Conservation (phyloP, 2,329 filamentous ascomycete genomes). For the Cercospora sojina region DNA sequence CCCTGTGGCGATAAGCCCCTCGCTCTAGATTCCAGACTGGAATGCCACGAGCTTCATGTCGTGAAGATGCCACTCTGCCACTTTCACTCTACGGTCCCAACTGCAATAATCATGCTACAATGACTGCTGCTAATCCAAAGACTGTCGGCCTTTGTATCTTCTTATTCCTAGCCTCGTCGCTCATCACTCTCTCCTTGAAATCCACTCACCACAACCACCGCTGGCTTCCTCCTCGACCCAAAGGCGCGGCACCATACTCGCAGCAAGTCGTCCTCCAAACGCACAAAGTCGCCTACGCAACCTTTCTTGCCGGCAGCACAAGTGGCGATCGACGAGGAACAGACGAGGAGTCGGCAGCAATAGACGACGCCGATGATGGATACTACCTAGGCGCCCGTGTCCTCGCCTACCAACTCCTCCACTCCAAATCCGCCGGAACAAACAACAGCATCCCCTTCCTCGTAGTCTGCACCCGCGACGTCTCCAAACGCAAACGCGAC, state of each 20-base stretch:
- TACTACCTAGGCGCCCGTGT: slow-evolving; percentile 40
- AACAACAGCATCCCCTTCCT: slow-evolving; percentile 41
- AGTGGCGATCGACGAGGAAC: slow-evolving; percentile 24
- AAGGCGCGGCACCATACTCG: slow-evolving; percentile 12
- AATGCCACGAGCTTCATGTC: slow-evolving; percentile 8
- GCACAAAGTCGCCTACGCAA: slow-evolving; percentile 41
- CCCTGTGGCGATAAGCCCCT: slow-evolving; percentile 12
- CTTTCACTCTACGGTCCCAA: slow-evolving; percentile 1
- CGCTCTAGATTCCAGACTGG: slow-evolving; percentile 1
- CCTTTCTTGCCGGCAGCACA: slow-evolving; percentile 38
- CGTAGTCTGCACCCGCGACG: slow-evolving; percentile 40
- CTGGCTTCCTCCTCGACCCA: slow-evolving; percentile 23
- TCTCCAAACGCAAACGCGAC: slow-evolving; percentile 38
- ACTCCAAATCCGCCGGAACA: slow-evolving; percentile 38
- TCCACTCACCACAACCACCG: slow-evolving; percentile 25
- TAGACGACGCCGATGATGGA: slow-evolving; percentile 37
- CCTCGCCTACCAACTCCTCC: slow-evolving; percentile 42
- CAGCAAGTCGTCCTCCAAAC: slow-evolving; percentile 23
- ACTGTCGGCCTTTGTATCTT: slow-evolving; percentile 36
- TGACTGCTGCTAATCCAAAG: slow-evolving; percentile 30
- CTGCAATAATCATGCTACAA: slow-evolving; percentile 19
- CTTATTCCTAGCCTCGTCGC: slow-evolving; percentile 38
- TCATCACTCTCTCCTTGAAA: slow-evolving; percentile 35
- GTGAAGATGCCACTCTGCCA: slow-evolving; percentile 14
- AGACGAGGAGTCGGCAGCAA: slow-evolving; percentile 27